Evolutionary conservation across 768 basidiomycete genomes (phyloP).

Genomic region (Mycena galericulata): DNA sequence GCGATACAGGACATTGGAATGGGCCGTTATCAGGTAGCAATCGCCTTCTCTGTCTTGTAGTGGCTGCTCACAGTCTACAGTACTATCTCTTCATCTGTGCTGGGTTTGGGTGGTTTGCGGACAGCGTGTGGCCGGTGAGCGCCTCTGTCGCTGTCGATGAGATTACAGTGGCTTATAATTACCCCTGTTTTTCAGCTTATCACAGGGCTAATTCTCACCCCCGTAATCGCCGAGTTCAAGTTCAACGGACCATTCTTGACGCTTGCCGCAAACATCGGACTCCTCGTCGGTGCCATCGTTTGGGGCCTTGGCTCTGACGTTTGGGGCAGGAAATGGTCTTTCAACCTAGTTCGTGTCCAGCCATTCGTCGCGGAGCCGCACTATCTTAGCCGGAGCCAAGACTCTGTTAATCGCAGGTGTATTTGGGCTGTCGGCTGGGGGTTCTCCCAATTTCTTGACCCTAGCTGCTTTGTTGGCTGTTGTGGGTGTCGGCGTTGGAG

Average conservation of each 20-base stretch:
- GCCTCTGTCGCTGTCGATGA: neutral
- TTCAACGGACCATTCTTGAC: slow-evolving; percentile 72
- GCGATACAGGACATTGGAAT: slow-evolving; percentile 77
- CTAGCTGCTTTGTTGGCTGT: slow-evolving; percentile 63
- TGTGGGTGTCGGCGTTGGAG: slow-evolving; percentile 75
- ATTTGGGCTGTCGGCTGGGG: slow-evolving; percentile 75
- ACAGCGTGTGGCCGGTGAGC: slow-evolving; percentile 80
- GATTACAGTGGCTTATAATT: too few relatives aligned
- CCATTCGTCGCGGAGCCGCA: slow-evolving; percentile 38
- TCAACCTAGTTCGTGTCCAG: neutral
- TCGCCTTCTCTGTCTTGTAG: neutral
- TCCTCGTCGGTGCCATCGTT: slow-evolving; percentile 75
- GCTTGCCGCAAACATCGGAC: slow-evolving; percentile 78
- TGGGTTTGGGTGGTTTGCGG: slow-evolving; percentile 85
- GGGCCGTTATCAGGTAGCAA: slow-evolving; percentile 73
- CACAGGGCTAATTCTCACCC: slow-evolving; percentile 72
- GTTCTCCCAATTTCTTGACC: slow-evolving; percentile 63
- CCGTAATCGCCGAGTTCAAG: slow-evolving; percentile 74
- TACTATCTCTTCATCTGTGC: slow-evolving; percentile 74
- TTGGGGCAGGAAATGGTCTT: slow-evolving; percentile 72
- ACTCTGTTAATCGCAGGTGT: slow-evolving; percentile 76
- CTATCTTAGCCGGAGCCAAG: slow-evolving; percentile 69
- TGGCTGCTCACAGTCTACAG: slow-evolving; percentile 44
- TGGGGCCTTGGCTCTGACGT: slow-evolving; percentile 79
- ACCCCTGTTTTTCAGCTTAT: slow-evolving; percentile 60